These are phyloP conservation scores for Smittium culicis DNA, from an alignment of 371 early-diverging fungal species.

Conservation along the genomic window DNA sequence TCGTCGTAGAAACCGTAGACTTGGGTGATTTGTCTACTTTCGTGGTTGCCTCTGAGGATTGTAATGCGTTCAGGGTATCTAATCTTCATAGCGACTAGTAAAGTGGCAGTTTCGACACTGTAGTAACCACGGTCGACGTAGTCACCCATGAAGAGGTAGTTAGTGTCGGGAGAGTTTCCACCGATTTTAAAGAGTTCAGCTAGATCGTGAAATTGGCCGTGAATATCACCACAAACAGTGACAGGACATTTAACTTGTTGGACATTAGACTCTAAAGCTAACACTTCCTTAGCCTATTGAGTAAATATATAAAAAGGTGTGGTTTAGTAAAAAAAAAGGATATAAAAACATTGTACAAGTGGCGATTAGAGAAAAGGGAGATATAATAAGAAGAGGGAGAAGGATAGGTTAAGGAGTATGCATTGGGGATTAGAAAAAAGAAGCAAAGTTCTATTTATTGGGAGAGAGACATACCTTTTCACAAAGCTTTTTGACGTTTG, in stretches of 20 bases:
- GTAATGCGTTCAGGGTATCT: slow-evolving; percentile 92
- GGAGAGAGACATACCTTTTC: slow-evolving; percentile 46
- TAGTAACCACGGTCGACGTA: slow-evolving; percentile 99
- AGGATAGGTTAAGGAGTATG: no score
- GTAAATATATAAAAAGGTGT: not conserved
- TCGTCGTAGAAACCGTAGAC: slow-evolving; percentile 99
- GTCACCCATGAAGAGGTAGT: slow-evolving; percentile 99
- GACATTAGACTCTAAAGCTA: slow-evolving; percentile 92
- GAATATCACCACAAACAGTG: slow-evolving; percentile 98
- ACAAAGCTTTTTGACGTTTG: slow-evolving; percentile 73
- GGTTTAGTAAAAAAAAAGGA: no score
- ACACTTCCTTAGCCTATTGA: slow-evolving; percentile 75
- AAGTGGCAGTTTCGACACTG: slow-evolving; percentile 97
- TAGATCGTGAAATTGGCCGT: slow-evolving; percentile 99
- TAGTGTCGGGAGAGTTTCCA: slow-evolving; percentile 95
- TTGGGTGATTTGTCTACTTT: slow-evolving; percentile 96
- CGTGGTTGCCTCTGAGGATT: slow-evolving; percentile 98
- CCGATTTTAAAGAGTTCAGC: slow-evolving; percentile 97
- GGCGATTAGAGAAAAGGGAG: not conserved
- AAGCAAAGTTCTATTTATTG: no score
- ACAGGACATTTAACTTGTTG: slow-evolving; percentile 92
- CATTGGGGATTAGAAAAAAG: no score
- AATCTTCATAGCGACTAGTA: slow-evolving; percentile 92
- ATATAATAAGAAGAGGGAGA: not conserved
- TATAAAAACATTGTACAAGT: no score